phyloP scores from a whole-genome alignment of 495 filamentous ascomycete genomes.

The Polyplosphaeria fusca region DNA sequence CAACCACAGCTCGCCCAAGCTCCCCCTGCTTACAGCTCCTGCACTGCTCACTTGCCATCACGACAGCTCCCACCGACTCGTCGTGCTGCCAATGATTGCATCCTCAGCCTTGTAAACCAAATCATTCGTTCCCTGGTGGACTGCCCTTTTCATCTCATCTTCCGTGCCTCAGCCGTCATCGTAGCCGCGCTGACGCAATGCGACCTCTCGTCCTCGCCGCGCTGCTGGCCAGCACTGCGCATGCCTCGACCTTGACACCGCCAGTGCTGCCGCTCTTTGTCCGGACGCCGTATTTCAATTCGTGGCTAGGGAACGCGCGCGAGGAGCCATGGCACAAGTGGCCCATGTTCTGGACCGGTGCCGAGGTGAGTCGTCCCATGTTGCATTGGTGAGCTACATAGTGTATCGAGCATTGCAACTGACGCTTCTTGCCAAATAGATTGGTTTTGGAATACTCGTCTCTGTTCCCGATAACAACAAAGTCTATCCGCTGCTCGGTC shows the following conservation, averaged over 20 bases:
- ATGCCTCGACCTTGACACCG: constrained; percentile 55
- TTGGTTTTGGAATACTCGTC: constrained; percentile 80
- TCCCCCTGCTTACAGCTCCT: constrained; percentile 31
- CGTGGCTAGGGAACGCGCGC: constrained; percentile 78
- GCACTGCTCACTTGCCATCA: background rate
- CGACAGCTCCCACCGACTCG: constrained; percentile 1
- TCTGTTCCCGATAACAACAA: constrained; percentile 64
- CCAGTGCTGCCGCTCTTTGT: constrained; percentile 85
- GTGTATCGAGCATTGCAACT: no score
- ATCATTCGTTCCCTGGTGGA: no score
- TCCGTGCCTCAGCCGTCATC: no score
- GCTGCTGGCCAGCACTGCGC: constrained; percentile 28
- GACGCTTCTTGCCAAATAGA: constrained; percentile 47
- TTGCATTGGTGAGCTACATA: background rate
- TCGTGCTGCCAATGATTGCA: background rate
- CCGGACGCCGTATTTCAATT: constrained; percentile 87
- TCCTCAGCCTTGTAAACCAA: no score
- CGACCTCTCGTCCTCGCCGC: constrained; percentile 13
- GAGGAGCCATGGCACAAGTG: constrained; percentile 84
- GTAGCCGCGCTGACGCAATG: constrained; percentile 29
- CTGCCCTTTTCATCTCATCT: no score
- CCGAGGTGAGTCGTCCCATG: constrained; percentile 49
- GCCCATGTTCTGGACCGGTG: constrained; percentile 93
- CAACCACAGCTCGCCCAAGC: no score
- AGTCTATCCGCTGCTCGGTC: constrained; percentile 84